Evolutionary conservation across 1,284 basidiomycete genomes (phyloP).

Genomic region (Wallemia mellicola): DNA sequence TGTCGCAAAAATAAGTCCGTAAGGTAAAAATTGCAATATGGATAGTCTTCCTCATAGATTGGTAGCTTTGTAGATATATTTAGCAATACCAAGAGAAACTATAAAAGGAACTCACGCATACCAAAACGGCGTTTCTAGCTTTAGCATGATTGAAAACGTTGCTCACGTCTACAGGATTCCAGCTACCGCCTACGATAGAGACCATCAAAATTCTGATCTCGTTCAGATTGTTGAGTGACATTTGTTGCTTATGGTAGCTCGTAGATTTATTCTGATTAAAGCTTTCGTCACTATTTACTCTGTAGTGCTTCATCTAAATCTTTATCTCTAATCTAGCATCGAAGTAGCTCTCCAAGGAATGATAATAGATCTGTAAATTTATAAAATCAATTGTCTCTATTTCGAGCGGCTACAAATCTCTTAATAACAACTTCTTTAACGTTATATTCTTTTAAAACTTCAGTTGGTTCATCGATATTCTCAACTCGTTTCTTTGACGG

Average conservation of each 20-base stretch:
- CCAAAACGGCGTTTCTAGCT: background rate
- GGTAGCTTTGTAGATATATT: background rate
- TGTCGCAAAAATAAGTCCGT: background rate
- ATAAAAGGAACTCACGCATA: background rate
- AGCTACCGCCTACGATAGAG: background rate
- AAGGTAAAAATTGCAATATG: background rate
- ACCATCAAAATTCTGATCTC: background rate
- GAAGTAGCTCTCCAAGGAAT: background rate
- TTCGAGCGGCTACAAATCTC: slow-evolving; percentile 64
- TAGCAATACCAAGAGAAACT: background rate
- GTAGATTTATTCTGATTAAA: background rate
- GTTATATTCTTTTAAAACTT: slow-evolving; percentile 32
- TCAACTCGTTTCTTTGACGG: slow-evolving; percentile 30
- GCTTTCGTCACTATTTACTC: background rate
- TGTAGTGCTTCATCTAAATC: background rate
- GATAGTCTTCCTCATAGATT: background rate
- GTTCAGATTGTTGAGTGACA: background rate
- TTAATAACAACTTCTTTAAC: slow-evolving; percentile 60
- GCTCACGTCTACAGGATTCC: background rate
- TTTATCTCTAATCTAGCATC: background rate
- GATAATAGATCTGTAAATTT: background rate
- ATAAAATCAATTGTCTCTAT: slow-evolving; percentile 29
- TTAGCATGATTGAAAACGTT: background rate
- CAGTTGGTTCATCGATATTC: slow-evolving; percentile 33
- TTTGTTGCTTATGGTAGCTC: background rate